phyloP scores from a whole-genome alignment of 108 stramenopile species.

The Cyclotella sp. region DNA sequence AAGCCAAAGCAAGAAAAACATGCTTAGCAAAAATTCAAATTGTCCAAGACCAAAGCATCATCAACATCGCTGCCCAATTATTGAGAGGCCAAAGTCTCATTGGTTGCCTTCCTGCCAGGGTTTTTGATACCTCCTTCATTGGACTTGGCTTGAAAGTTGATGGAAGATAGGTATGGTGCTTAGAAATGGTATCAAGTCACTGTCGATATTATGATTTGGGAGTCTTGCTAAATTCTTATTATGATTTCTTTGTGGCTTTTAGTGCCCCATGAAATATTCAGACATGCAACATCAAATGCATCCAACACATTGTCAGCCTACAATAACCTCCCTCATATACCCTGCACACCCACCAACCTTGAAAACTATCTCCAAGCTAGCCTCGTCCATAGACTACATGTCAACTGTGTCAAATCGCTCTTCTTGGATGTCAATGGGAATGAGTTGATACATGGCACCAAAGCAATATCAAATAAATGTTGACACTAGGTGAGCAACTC shows the following conservation, averaged over 20 bases:
- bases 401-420: conserved; percentile 54
- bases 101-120: conserved; percentile 39
- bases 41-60: background rate
- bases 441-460: conserved; percentile 11
- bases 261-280: too few relatives aligned
- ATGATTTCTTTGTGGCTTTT: background rate
- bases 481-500: conserved; percentile 23
- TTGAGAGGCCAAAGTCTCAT: background rate
- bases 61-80: background rate
- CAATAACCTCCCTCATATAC: conserved; percentile 23
- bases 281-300: background rate
- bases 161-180: conserved; percentile 15
- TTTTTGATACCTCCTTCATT: conserved; percentile 40
- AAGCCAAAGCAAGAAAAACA: too few relatives aligned
- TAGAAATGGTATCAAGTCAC: background rate
- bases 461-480: conserved; percentile 8
- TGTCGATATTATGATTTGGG: background rate
- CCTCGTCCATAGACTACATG: conserved; percentile 58
- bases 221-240: background rate
- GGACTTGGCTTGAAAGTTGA: conserved; percentile 9
- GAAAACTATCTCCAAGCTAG: conserved; percentile 51
- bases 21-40: background rate
- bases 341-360: conserved; percentile 57
- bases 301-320: conserved; percentile 4
- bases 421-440: conserved; percentile 17